A percentile compares a stretch with the other conserved stretches of the same genome.
These are phyloP conservation scores for Solanum raphanifolium DNA, from an alignment of 257 asterid genomes.

Conservation along the genomic window DNA sequence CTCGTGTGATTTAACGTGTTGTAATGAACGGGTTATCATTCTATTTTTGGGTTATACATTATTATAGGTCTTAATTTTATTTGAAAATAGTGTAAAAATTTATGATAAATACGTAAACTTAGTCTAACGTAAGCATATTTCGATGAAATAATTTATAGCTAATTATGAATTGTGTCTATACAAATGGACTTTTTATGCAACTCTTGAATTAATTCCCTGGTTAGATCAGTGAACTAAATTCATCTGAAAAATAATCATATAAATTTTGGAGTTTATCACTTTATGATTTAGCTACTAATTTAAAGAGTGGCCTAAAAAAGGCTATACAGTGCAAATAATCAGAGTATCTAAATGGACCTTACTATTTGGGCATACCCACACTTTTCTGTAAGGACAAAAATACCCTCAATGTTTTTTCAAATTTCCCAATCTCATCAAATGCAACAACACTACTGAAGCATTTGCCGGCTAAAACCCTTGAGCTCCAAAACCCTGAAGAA, in stretches of 20 bases:
- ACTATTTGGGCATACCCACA: neutral
- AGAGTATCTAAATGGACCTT: neutral
- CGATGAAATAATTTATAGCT: neutral
- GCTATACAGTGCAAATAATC: neutral
- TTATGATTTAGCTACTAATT: neutral
- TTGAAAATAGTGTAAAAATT: neutral
- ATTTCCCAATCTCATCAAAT: neutral
- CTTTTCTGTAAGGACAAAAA: neutral
- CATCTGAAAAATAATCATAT: neutral
- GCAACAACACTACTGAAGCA: neutral
- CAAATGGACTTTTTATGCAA: neutral
- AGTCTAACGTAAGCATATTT: neutral
- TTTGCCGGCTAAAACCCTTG: neutral
- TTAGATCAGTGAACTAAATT: neutral
- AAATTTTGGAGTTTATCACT: neutral
- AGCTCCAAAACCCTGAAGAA: conserved; percentile 1
- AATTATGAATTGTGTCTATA: neutral
- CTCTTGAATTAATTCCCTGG: neutral
- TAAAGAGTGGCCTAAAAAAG: neutral
- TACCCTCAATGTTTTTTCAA: neutral
- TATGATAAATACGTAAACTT: neutral
- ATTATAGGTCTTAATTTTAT: neutral
- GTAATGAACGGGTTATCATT: rapidly evolving
- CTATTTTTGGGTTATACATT: neutral
- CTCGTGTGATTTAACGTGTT: neutral